Evolutionary conservation across 2,329 filamentous ascomycete genomes (phyloP), one percentile per base, ranked within the genome.

Genomic region (Botrytis squamosa): DNA sequence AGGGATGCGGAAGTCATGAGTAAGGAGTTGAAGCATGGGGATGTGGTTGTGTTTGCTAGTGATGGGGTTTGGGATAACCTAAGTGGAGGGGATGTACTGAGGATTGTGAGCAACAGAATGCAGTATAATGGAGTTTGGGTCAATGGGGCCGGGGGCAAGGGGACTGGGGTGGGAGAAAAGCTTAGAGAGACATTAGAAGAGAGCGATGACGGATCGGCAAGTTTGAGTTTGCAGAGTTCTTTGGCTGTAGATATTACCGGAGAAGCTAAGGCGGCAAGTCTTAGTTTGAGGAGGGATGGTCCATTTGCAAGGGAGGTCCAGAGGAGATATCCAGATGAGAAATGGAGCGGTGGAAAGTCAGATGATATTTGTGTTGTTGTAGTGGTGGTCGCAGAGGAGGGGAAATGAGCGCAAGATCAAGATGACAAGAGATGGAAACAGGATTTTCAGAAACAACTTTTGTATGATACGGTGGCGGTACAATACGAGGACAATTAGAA

Each of bases 1-100:
- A 88, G 89, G 76, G 93, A 98, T 80, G 93, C 96, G 33, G 92
- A 93, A 80, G 88, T 97, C 42, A 92, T 91, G 25, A 90, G 90
- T 74, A 91, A 97, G 81, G 83, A 85, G 60, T 88, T 98, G 72
- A 91, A 92, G 76, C 94, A 98, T 82, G 96, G 96, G 33, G 96
- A 99, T 81, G 92, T 99, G 2, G 85, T 98, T n/a, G 84, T 99
- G 29, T 92, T 99, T 77, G 96, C 94, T 2, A 97, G 94, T 0
- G 96, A 99, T 82, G 96, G 96, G 6, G 92, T 98, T 7, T 96
- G 96, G 88, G 96, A 99, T 82, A 99, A 99, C 79, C 86, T 99
- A 46, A 96, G 93, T 80, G 92, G 94, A 79, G 93, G 97, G 80
- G 94, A 99, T 77, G 91, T 97, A 44, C 87, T 99, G 20, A 89